These are phyloP conservation scores for Rhododendron williamsianum DNA, from an alignment of 148 eudicot species.

Conservation along the genomic window DNA sequence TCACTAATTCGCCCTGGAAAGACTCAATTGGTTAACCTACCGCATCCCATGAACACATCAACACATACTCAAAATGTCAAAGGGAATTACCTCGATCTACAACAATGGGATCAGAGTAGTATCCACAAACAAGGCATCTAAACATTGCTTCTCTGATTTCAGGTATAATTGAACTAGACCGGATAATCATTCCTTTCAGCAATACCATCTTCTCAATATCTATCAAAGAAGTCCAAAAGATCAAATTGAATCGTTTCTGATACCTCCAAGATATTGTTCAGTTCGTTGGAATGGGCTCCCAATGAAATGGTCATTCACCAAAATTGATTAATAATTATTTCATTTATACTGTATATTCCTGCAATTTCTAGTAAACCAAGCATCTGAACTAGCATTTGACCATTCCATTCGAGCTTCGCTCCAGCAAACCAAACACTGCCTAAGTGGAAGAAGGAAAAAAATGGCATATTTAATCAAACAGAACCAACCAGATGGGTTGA, in stretches of 20 bases:
- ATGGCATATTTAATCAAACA: not conserved
- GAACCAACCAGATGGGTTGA: slow-evolving; percentile 85
- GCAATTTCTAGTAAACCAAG: not conserved
- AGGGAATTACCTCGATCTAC: slow-evolving; percentile 79
- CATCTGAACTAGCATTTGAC: not conserved
- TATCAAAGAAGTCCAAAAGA: slow-evolving; percentile 18
- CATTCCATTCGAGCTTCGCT: not conserved
- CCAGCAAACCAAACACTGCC: not conserved
- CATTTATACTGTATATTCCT: not conserved
- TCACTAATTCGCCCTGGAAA: slow-evolving; percentile 76
- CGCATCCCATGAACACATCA: not conserved
- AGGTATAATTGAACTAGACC: slow-evolving; percentile 84
- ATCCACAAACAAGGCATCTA: slow-evolving; percentile 92
- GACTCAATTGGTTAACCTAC: slow-evolving; percentile 5
- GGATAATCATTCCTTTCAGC: slow-evolving; percentile 91
- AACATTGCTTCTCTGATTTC: slow-evolving; percentile 95
- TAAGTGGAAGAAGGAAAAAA: not conserved
- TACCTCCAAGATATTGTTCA: not conserved
- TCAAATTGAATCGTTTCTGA: not conserved
- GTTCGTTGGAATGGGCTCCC: not conserved
- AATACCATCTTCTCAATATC: slow-evolving; percentile 98
- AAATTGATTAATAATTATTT: not conserved
- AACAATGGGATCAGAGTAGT: slow-evolving; percentile 67
- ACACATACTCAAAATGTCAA: not conserved
- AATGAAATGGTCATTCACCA: not conserved